A percentile compares a stretch with the other conserved stretches of the same genome.
Conservation (phyloP, 2,329 filamentous ascomycete species). For the Colletotrichum kahawae region DNA sequence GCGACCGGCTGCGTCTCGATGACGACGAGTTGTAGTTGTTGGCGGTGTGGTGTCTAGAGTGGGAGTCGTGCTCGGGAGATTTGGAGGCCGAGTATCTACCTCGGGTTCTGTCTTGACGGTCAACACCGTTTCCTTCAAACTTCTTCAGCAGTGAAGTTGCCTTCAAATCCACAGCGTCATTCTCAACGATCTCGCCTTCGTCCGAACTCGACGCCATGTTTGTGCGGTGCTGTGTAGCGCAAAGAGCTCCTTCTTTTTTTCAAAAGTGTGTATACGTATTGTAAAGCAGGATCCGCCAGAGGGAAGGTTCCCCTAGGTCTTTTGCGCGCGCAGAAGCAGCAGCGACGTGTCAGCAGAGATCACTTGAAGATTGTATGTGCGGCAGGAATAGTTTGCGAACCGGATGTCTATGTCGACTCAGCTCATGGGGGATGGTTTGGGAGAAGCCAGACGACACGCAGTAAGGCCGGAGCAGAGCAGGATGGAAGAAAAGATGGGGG, state of each 20-base stretch:
- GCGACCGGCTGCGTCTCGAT: slow-evolving; percentile 47
- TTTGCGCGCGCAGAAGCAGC: slow-evolving; percentile 16
- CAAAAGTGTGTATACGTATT: background rate
- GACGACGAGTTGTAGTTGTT: slow-evolving; percentile 32
- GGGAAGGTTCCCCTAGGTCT: slow-evolving; percentile 20
- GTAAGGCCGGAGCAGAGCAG: background rate
- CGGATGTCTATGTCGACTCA: slow-evolving; percentile 25
- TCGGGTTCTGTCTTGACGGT: slow-evolving; percentile 86
- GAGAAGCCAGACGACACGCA: background rate
- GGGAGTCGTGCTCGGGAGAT: slow-evolving; percentile 59
- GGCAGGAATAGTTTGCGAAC: slow-evolving; percentile 26
- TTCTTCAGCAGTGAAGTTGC: slow-evolving; percentile 84
- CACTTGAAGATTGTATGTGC: slow-evolving; percentile 8
- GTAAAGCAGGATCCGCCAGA: slow-evolving; percentile 19
- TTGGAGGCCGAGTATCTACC: slow-evolving; percentile 59
- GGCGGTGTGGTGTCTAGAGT: slow-evolving; percentile 35
- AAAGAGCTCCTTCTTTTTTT: background rate
- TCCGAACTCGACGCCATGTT: slow-evolving; percentile 66
- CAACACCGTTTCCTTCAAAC: slow-evolving; percentile 82
- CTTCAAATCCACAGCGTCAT: slow-evolving; percentile 70
- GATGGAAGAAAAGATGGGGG: background rate
- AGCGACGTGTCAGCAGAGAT: slow-evolving; percentile 25
- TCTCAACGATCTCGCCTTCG: slow-evolving; percentile 86
- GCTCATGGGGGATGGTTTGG: slow-evolving; percentile 16
- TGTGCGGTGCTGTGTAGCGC: background rate